phyloP scores from a whole-genome alignment of 371 early-diverging fungal genomes.

The Mucor velutinosus region DNA sequence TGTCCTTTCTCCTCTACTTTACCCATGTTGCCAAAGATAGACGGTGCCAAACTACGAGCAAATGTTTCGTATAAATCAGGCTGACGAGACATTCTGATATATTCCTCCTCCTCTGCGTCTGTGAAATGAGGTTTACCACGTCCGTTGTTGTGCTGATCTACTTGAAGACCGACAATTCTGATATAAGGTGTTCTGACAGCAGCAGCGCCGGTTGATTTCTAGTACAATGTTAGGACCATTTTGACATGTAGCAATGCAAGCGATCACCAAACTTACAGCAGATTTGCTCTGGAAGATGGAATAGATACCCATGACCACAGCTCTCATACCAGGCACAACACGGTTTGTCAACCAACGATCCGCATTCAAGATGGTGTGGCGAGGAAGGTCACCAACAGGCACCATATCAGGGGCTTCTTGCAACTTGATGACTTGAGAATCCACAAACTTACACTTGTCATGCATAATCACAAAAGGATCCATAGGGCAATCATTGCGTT shows the following conservation, averaged over 20 bases:
- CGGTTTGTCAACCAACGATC: slow-evolving; percentile 91
- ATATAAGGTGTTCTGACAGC: slow-evolving; percentile 94
- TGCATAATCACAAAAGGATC: slow-evolving; percentile 97
- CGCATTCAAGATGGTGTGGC: slow-evolving; percentile 91
- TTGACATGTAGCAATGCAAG: too few relatives aligned
- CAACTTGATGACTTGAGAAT: slow-evolving; percentile 97
- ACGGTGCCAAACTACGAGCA: slow-evolving; percentile 93
- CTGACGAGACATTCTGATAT: slow-evolving; percentile 81
- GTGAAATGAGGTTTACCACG: slow-evolving; percentile 78
- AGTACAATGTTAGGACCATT: too few relatives aligned
- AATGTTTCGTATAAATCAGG: slow-evolving; percentile 91
- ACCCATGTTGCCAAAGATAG: slow-evolving; percentile 92
- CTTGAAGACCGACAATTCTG: slow-evolving; percentile 88
- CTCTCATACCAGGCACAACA: slow-evolving; percentile 94
- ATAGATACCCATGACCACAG: slow-evolving; percentile 96
- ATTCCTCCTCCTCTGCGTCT: slow-evolving; percentile 92
- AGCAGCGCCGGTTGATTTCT: slow-evolving; percentile 69
- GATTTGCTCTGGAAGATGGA: slow-evolving; percentile 83
- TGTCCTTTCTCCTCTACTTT: not conserved
- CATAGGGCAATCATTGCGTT: slow-evolving; percentile 70
- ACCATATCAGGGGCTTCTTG: slow-evolving; percentile 99
- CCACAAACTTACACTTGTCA: slow-evolving; percentile 96
- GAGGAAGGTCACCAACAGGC: slow-evolving; percentile 98
- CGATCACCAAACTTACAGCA: slow-evolving; percentile 38
- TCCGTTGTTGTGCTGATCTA: slow-evolving; percentile 78